phyloP scores from a whole-genome alignment of 2,329 filamentous ascomycete species.

The Pseudocercospora crystallina region DNA sequence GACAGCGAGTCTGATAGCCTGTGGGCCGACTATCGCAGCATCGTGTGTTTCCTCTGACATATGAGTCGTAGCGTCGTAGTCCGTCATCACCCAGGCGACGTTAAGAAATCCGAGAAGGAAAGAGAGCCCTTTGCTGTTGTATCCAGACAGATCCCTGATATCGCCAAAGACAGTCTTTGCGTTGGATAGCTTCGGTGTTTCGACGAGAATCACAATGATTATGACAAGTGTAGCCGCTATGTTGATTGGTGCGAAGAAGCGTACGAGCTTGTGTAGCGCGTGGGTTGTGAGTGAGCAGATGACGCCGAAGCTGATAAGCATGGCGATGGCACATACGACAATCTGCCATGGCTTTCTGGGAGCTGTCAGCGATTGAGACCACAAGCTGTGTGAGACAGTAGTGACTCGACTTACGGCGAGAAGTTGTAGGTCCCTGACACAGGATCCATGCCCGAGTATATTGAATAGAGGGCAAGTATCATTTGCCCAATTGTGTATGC shows the following conservation, averaged over 20 bases:
- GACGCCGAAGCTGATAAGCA: constrained; percentile 56
- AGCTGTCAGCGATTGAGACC: constrained; percentile 3
- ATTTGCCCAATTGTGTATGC: constrained; percentile 65
- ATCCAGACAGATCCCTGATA: constrained; percentile 62
- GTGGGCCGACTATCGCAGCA: constrained; percentile 59
- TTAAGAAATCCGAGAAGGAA: constrained; percentile 61
- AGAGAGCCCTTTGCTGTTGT: constrained; percentile 61
- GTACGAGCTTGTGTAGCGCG: constrained; percentile 58
- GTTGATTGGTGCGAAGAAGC: constrained; percentile 68
- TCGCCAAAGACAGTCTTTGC: constrained; percentile 62
- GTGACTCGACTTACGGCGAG: constrained; percentile 51
- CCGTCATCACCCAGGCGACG: constrained; percentile 66
- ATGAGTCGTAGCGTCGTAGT: constrained; percentile 67
- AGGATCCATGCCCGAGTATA: too few species aligned
- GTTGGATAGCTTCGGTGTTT: constrained; percentile 57
- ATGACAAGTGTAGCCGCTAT: constrained; percentile 61
- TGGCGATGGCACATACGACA: constrained; percentile 56
- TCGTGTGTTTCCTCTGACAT: constrained; percentile 69
- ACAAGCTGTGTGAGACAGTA: not conserved
- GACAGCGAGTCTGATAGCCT: constrained; percentile 50
- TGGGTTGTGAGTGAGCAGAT: constrained; percentile 65
- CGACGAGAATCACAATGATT: constrained; percentile 57
- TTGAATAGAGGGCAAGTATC: constrained; percentile 53
- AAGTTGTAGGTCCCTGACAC: constrained; percentile 54
- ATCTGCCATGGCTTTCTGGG: constrained; percentile 58